These are phyloP conservation scores for Phytophthora niederhauseri DNA, from an alignment of 352 stramenopile species.

Conservation along the genomic window DNA sequence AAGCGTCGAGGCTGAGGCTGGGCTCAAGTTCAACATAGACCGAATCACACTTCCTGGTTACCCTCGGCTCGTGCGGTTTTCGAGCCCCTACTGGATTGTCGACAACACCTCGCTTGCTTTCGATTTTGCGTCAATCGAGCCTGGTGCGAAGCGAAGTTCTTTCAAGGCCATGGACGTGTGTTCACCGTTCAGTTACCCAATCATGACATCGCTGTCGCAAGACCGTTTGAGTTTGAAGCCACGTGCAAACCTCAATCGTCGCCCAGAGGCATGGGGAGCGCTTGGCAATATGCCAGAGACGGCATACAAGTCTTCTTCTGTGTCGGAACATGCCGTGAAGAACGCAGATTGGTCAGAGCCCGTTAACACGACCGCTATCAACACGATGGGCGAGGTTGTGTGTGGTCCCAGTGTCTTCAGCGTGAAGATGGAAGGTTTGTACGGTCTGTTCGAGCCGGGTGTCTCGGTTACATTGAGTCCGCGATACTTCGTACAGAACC, in stretches of 20 bases:
- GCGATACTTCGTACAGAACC: slow-evolving; percentile 86
- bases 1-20: slow-evolving; percentile 50
- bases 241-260: slow-evolving; percentile 43
- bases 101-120: slow-evolving; percentile 85
- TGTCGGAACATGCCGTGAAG: slow-evolving; percentile 71
- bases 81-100: slow-evolving; percentile 85
- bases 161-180: slow-evolving; percentile 51
- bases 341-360: slow-evolving; percentile 78
- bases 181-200: slow-evolving; percentile 62
- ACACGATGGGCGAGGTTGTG: slow-evolving; percentile 80
- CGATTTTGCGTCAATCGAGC: slow-evolving; percentile 55
- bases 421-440: slow-evolving; percentile 84
- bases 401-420: slow-evolving; percentile 78
- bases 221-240: slow-evolving; percentile 81
- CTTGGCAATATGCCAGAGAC: slow-evolving; percentile 61
- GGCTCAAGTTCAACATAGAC: slow-evolving; percentile 75
- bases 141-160: slow-evolving; percentile 55
- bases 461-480: slow-evolving; percentile 80
- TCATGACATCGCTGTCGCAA: slow-evolving; percentile 62
- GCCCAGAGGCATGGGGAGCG: slow-evolving; percentile 61
- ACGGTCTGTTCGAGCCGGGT: slow-evolving; percentile 78
- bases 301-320: slow-evolving; percentile 48
- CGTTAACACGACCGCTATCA: slow-evolving; percentile 88
- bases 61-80: slow-evolving; percentile 83
- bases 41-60: slow-evolving; percentile 68